phyloP scores from a whole-genome alignment of 768 basidiomycete species.

The Rossbeevera mucosa region DNA sequence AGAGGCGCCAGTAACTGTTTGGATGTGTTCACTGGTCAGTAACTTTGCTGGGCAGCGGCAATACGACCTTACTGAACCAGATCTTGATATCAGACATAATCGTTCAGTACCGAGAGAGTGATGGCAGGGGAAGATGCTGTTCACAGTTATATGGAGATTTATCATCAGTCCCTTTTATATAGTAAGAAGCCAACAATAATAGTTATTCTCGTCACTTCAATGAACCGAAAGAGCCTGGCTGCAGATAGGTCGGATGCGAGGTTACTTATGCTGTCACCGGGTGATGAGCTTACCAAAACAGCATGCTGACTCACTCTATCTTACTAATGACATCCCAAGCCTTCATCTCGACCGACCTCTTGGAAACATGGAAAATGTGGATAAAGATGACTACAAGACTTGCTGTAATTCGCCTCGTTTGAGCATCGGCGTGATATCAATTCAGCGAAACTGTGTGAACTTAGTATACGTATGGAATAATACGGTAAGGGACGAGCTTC shows the following conservation, averaged over 20 bases:
- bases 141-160: not conserved
- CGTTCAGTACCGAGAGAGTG: not conserved
- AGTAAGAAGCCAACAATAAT: not conserved
- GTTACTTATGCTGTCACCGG: not conserved
- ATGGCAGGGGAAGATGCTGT: not conserved
- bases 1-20: conserved; percentile 23
- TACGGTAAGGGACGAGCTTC: conserved; percentile 77
- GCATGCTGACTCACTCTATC: too few relatives aligned
- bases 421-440: not conserved
- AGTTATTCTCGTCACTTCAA: not conserved
- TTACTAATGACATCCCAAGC: too few relatives aligned
- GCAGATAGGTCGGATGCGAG: not conserved
- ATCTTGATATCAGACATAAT: conserved; percentile 17
- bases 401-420: not conserved
- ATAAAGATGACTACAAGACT: not conserved
- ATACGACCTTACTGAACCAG: conserved; percentile 16
- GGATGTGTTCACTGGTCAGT: not conserved
- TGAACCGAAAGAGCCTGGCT: not conserved
- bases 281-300: not conserved
- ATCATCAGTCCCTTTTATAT: not conserved
- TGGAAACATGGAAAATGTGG: not conserved
- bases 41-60: not conserved
- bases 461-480: conserved; percentile 80
- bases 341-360: too few relatives aligned
- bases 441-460: not conserved